Evolutionary conservation across 306 rosid species (phyloP).

Genomic region (Amphicarpaea edgeworthii): DNA sequence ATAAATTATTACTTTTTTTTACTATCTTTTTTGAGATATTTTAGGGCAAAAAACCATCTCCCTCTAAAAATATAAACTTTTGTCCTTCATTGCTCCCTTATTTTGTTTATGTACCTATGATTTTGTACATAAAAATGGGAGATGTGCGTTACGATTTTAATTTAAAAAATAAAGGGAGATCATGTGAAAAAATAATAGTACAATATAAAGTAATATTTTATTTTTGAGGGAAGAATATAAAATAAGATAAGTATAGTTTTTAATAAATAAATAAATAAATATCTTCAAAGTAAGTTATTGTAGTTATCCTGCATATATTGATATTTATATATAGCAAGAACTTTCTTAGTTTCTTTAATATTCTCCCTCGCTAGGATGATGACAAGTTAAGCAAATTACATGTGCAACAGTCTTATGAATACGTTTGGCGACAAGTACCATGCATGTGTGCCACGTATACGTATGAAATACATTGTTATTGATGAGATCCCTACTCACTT

Average conservation of each 20-base stretch:
- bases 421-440: slow-evolving; percentile 30
- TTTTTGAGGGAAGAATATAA: too few species aligned
- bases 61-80: neutral
- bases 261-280: neutral
- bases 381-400: slow-evolving; percentile 27
- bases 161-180: neutral
- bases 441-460: slow-evolving; percentile 65
- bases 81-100: neutral
- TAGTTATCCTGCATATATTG: neutral
- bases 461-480: slow-evolving; percentile 27
- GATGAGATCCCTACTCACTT: neutral
- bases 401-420: slow-evolving; percentile 13
- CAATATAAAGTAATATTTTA: too few species aligned
- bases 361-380: neutral
- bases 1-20: neutral
- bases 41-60: neutral
- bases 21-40: too few species aligned
- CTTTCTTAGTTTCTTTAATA: neutral
- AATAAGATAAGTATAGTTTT: neutral
- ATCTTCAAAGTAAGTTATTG: neutral
- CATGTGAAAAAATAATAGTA: neutral
- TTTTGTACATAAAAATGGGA: too few species aligned
- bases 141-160: neutral
- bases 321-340: neutral
- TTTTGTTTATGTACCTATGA: too few species aligned